These are phyloP conservation scores for Harringtonia aguacate DNA, from an alignment of 2,329 filamentous ascomycete species.

Conservation along the genomic window DNA sequence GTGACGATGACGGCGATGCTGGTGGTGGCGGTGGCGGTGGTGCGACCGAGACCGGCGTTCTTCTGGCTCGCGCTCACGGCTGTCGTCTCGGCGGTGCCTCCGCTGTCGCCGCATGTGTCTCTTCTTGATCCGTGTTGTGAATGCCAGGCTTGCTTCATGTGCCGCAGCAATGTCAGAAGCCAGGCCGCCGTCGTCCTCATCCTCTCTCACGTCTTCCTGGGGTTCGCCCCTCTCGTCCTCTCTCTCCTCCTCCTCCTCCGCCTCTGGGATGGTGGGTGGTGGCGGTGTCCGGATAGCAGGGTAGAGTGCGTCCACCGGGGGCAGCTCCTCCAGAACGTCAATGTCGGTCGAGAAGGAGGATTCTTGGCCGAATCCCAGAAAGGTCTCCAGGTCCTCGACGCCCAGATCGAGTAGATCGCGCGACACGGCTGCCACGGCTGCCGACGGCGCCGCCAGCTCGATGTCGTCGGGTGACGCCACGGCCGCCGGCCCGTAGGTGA, in stretches of 20 bases:
- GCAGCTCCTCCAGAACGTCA: not conserved
- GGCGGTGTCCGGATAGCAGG: constrained; percentile 1
- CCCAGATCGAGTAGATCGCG: constrained; percentile 34
- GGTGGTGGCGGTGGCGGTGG: constrained; percentile 14
- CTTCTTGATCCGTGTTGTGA: constrained; percentile 38
- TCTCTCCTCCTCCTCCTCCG: constrained; percentile 15
- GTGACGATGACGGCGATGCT: constrained; percentile 11
- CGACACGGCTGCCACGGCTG: constrained; percentile 43
- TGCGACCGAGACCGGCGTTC: constrained; percentile 10
- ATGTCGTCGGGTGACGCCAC: constrained; percentile 17
- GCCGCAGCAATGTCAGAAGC: constrained; percentile 23
- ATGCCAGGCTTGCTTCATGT: constrained; percentile 23
- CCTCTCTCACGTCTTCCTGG: not conserved
- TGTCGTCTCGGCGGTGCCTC: constrained; percentile 18
- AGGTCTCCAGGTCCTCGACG: constrained; percentile 26
- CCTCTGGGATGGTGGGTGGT: constrained; percentile 8
- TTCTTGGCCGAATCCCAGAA: constrained; percentile 8
- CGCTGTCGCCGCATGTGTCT: constrained; percentile 29
- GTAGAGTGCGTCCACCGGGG: not conserved
- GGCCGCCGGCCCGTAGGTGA: not conserved
- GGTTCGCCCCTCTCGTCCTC: constrained; percentile 14
- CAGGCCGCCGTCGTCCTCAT: constrained; percentile 18
- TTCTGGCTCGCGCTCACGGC: constrained; percentile 15
- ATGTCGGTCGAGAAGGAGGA: not conserved
- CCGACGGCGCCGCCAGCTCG: constrained; percentile 35